A percentile compares a stretch with the other conserved stretches of the same genome.
These are phyloP conservation scores for Excoecaria cochinchinensis DNA, from an alignment of 345 rosid genomes.

Conservation along the genomic window DNA sequence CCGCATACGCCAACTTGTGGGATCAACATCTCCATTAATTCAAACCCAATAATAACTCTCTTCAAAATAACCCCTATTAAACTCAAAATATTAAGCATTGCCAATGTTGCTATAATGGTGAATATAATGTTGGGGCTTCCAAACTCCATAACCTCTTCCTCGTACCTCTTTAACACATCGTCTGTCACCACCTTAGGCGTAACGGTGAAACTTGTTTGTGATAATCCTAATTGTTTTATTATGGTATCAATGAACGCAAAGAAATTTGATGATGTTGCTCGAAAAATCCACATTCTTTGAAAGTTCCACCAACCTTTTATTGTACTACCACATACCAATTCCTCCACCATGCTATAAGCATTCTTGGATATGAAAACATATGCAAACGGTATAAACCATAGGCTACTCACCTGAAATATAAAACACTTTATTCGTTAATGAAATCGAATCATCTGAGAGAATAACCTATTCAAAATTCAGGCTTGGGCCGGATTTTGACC, in stretches of 20 bases:
- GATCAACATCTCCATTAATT: neutral
- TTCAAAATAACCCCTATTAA: slow-evolving; percentile 17
- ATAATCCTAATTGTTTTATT: slow-evolving; percentile 32
- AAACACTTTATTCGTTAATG: no score
- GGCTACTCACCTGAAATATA: slow-evolving; percentile 18
- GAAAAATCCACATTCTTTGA: slow-evolving; percentile 35
- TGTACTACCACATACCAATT: neutral
- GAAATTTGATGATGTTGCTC: slow-evolving; percentile 32
- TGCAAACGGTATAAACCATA: slow-evolving; percentile 23
- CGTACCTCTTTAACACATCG: slow-evolving; percentile 36
- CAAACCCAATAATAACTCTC: neutral
- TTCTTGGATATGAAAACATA: slow-evolving; percentile 17
- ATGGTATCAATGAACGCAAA: slow-evolving; percentile 33
- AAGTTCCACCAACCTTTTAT: slow-evolving; percentile 42
- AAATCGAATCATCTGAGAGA: no score
- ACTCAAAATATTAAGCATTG: slow-evolving; percentile 41
- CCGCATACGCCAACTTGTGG: slow-evolving; percentile 31
- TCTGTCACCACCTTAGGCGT: slow-evolving; percentile 37
- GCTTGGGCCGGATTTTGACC: no score
- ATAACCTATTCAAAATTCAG: no score
- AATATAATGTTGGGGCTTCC: slow-evolving; percentile 38
- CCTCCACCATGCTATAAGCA: slow-evolving; percentile 18
- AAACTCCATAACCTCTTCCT: slow-evolving; percentile 43
- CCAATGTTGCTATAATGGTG: slow-evolving; percentile 34
- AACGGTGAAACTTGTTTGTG: slow-evolving; percentile 32